Evolutionary conservation across 2,329 filamentous ascomycete genomes (phyloP).

Genomic region (Thelonectria blattea): DNA sequence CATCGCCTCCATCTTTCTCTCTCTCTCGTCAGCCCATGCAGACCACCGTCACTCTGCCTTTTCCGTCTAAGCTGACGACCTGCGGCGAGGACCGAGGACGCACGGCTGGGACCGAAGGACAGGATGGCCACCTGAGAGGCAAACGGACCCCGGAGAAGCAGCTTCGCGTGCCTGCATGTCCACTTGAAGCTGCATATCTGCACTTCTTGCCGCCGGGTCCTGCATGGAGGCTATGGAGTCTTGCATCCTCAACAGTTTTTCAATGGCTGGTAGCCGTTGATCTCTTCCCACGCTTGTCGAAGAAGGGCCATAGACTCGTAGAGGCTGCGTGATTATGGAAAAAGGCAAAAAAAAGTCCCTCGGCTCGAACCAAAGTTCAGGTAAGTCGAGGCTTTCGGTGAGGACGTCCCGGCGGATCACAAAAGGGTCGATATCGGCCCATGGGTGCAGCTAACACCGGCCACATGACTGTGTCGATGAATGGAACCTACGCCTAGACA

Average conservation of each 20-base stretch:
- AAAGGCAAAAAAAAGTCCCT: slow-evolving; percentile 4
- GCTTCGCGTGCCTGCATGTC: background rate
- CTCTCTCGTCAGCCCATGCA: background rate
- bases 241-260: slow-evolving; percentile 3
- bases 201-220: background rate
- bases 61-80: background rate
- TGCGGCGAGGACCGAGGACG: background rate
- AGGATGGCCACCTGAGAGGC: background rate
- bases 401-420: slow-evolving; percentile 1
- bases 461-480: slow-evolving; percentile 7
- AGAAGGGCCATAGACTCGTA: background rate
- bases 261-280: slow-evolving; percentile 1
- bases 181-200: background rate
- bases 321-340: background rate
- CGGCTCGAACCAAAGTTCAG: background rate
- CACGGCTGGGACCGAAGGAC: background rate
- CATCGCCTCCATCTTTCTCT: background rate
- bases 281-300: slow-evolving; percentile 8
- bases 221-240: background rate
- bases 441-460: background rate
- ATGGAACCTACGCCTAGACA: background rate
- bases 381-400: background rate
- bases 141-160: background rate
- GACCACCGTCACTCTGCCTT: background rate
- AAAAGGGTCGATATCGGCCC: background rate